phyloP scores from a whole-genome alignment of 768 basidiomycete species.

The Lactifluus volemus region DNA sequence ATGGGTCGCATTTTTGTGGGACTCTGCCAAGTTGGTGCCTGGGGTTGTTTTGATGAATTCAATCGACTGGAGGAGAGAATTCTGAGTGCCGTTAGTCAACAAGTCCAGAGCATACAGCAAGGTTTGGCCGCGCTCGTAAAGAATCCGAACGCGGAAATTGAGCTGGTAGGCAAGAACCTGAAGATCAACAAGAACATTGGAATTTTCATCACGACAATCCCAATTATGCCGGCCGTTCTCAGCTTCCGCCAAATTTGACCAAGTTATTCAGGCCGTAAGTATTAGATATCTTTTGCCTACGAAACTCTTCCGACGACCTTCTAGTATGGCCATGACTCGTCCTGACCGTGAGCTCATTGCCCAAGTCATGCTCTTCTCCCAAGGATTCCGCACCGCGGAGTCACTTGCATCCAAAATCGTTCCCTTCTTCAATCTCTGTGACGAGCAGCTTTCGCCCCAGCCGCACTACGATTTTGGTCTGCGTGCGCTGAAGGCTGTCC shows the following conservation, averaged over 20 bases:
- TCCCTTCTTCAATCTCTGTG: slow-evolving; percentile 98
- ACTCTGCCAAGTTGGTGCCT: slow-evolving; percentile 97
- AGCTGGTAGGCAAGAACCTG: slow-evolving; percentile 89
- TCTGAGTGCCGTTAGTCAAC: slow-evolving; percentile 95
- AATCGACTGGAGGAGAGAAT: slow-evolving; percentile 98
- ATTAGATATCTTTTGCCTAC: neutral
- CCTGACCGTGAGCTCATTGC: slow-evolving; percentile 98
- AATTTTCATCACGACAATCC: slow-evolving; percentile 99
- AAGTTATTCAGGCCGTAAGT: slow-evolving; percentile 90
- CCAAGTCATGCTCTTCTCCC: slow-evolving; percentile 98
- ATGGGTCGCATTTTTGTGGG: slow-evolving; percentile 99
- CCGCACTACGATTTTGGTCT: slow-evolving; percentile 99
- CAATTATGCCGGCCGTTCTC: slow-evolving; percentile 95
- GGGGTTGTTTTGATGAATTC: slow-evolving; percentile 98
- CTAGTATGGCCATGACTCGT: slow-evolving; percentile 97
- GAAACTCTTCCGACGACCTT: neutral
- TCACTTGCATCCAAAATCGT: slow-evolving; percentile 97
- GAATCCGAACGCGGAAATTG: slow-evolving; percentile 86
- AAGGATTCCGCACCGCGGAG: slow-evolving; percentile 98
- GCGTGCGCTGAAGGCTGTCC: slow-evolving; percentile 92
- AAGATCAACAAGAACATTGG: slow-evolving; percentile 94
- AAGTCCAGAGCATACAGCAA: slow-evolving; percentile 97
- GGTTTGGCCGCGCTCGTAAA: slow-evolving; percentile 77
- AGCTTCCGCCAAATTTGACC: slow-evolving; percentile 77
- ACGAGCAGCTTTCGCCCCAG: slow-evolving; percentile 93